phyloP scores from a whole-genome alignment of 495 filamentous ascomycete genomes.

The Cryomyces minteri region DNA sequence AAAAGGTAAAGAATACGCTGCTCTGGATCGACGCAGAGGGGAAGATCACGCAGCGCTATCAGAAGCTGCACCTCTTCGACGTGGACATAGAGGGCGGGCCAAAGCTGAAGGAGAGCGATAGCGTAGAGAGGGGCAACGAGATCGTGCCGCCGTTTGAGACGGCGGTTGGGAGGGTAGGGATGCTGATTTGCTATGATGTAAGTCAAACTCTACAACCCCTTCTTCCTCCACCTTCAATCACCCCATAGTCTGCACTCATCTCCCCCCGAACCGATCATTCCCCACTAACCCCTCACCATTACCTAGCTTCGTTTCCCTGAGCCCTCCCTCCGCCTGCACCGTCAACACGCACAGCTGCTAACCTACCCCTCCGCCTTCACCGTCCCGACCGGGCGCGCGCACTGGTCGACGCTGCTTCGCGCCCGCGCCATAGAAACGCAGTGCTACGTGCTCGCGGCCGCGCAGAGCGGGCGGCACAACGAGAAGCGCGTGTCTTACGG shows the following conservation, averaged over 20 bases:
- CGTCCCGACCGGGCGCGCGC: constrained; percentile 64
- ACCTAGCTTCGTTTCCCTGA: constrained; percentile 60
- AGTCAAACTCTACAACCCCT: constrained; percentile 4
- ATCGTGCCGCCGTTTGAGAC: constrained; percentile 55
- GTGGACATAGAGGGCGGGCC: constrained; percentile 47
- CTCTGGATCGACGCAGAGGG: constrained; percentile 54
- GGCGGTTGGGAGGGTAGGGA: constrained; percentile 51
- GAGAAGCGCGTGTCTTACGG: constrained; percentile 71
- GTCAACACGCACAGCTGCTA: constrained; percentile 54
- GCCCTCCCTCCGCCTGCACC: constrained; percentile 43
- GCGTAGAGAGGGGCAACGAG: constrained; percentile 38
- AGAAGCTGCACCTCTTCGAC: constrained; percentile 69
- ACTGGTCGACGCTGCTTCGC: constrained; percentile 65
- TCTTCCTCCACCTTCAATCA: background rate
- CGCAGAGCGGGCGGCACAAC: constrained; percentile 66
- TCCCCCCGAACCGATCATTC: background rate
- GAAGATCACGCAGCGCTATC: constrained; percentile 41
- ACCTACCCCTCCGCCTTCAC: constrained; percentile 88
- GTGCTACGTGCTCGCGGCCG: constrained; percentile 71
- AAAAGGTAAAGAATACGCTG: constrained; percentile 41
- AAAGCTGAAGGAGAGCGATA: constrained; percentile 42
- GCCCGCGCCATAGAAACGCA: constrained; percentile 85
- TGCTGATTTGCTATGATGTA: constrained; percentile 81
- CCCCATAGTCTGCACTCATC: background rate
- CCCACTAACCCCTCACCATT: background rate